Evolutionary conservation across 495 filamentous ascomycete species (phyloP), one percentile per base, ranked within the genome.

Genomic region (Mytilinidion resinicola): DNA sequence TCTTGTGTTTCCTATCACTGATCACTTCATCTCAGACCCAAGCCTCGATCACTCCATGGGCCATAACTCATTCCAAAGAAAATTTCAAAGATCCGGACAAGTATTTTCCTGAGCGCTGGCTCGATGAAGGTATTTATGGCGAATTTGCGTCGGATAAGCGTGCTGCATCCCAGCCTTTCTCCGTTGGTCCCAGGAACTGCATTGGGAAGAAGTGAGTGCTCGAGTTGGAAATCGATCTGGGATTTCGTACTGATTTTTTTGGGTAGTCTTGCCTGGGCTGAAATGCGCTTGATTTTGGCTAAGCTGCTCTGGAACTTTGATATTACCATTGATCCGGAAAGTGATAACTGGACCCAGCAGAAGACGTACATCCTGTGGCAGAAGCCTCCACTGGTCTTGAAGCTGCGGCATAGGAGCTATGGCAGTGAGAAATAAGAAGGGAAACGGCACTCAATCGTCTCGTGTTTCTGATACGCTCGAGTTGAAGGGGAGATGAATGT

Each of bases 281-380:
- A 70, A 54, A 67, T 69, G 66, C 60, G 68, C 12, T 44, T 70
- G 7, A 65, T 69, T 12, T 34, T 67, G 10, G 41, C 59, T 0
- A 57, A 60, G 36, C 15, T 66, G 20, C 37, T 66, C 1, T 68
- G 49, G 39, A 47, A 68, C 46, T 68, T 68, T 49, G 60, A 68
- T 41, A 15, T 64, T 17, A 46, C 3, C 8, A 7, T 57, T 10
- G 6, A 2, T 19, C 2, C 1, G 15, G 17, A 19, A 3, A 33
- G 34, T 20, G 15, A 25, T 3, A 14, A 57, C 30, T 62, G 54
- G 59, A 17, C 36, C 6, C 14, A 51, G 14, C 44, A 58, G 50
- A 46, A 34, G 36, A 46, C 25, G 5, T 53, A 17, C 25, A 37
- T 38, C 8, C 5, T 53, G 9, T 53, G 30, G 51, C 14, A 37